Percentiles rank a stretch among this genome's conserved stretches.
Evolutionary conservation across 2,329 filamentous ascomycete species (phyloP).

Genomic region (Verticillium albo-atrum): DNA sequence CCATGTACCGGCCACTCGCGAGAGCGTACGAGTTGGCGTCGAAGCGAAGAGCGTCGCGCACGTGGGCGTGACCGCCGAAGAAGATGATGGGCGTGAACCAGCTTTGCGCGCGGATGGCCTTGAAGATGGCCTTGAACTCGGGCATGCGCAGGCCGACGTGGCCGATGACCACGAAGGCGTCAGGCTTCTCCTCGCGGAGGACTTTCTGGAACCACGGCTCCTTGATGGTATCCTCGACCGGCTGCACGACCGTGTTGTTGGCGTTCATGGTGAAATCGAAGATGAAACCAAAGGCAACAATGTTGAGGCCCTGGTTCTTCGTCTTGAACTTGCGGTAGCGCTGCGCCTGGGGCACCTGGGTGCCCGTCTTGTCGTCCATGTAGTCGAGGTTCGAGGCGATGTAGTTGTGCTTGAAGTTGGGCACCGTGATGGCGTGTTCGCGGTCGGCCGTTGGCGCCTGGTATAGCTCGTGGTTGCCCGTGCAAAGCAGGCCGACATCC

Average conservation of each 20-base stretch:
- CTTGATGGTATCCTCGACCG: conserved; percentile 73
- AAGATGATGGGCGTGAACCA: conserved; percentile 85
- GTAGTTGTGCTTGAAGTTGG: conserved; percentile 76
- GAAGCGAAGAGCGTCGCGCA: conserved; percentile 77
- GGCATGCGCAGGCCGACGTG: conserved; percentile 79
- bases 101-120: conserved; percentile 69
- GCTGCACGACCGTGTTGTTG: conserved; percentile 83
- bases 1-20: conserved; percentile 87
- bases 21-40: conserved; percentile 75
- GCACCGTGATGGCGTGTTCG: conserved; percentile 76
- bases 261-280: conserved; percentile 91
- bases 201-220: conserved; percentile 87
- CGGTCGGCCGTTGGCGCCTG: conserved; percentile 69
- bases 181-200: conserved; percentile 77
- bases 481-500: conserved; percentile 76
- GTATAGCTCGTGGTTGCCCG: conserved; percentile 96
- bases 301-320: conserved; percentile 77
- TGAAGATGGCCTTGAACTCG: conserved; percentile 75
- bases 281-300: conserved; percentile 89
- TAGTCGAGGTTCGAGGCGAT: conserved; percentile 93
- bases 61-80: conserved; percentile 87
- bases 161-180: conserved; percentile 81
- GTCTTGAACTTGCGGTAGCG: conserved; percentile 88
- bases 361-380: conserved; percentile 64
- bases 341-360: conserved; percentile 70